phyloP scores from a whole-genome alignment of 169 alveolate species.

The Cryptosporidium ubiquitum region DNA sequence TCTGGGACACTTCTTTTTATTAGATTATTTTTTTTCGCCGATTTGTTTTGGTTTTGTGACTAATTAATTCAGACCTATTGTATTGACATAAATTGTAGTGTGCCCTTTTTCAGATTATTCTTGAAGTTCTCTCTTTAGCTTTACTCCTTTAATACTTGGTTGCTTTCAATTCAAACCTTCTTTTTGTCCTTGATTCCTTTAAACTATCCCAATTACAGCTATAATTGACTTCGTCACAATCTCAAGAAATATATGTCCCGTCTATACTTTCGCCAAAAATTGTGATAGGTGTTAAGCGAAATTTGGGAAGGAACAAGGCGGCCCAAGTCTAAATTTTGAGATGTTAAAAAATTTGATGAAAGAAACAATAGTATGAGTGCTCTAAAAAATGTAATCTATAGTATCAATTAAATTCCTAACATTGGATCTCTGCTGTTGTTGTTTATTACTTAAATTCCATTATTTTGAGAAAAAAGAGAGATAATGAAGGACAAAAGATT shows the following conservation, averaged over 20 bases:
- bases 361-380: neutral
- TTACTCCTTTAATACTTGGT: neutral
- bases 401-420: no score
- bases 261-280: neutral
- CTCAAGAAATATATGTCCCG: neutral
- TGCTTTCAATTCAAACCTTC: neutral
- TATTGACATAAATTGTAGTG: neutral
- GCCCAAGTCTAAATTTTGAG: neutral
- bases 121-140: neutral
- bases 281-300: neutral
- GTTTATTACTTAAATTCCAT: no score
- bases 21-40: neutral
- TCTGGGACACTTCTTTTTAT: neutral
- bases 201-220: neutral
- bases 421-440: no score
- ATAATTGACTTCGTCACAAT: neutral
- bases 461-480: neutral
- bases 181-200: conserved; percentile 1
- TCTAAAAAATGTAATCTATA: neutral
- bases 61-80: neutral
- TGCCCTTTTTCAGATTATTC: neutral
- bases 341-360: neutral
- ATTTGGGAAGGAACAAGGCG: neutral
- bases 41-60: neutral
- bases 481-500: neutral